Evolutionary conservation across 345 rosid species (phyloP).

Genomic region (Ceriops zippeliana): DNA sequence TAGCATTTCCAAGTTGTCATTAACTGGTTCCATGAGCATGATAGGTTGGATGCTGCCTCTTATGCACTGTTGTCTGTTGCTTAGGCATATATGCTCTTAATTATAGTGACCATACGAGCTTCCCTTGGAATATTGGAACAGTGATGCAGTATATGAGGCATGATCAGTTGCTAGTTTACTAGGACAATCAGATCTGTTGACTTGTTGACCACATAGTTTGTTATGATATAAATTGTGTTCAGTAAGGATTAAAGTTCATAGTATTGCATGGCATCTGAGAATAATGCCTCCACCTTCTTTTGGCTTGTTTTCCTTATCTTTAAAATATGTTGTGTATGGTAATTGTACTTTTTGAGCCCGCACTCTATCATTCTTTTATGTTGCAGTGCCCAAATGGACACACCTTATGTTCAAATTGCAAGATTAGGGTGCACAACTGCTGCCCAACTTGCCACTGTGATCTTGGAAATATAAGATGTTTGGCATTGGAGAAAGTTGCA

Average conservation of each 20-base stretch:
- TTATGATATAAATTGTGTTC: not conserved
- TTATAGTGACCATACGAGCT: no score
- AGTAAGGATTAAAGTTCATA: not conserved
- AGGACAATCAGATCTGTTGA: not conserved
- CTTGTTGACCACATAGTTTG: not conserved
- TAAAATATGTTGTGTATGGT: not conserved
- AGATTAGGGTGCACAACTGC: constrained; percentile 51
- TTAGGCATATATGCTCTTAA: no score
- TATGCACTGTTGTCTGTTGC: no score
- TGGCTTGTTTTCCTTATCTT: no score
- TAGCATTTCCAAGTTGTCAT: no score
- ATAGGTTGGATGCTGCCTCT: no score
- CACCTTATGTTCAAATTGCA: constrained; percentile 52
- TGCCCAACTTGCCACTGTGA: constrained; percentile 52
- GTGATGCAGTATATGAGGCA: no score
- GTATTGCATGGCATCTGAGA: not conserved
- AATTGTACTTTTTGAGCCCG: not conserved
- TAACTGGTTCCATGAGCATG: no score
- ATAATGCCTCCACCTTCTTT: no score
- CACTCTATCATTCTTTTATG: constrained; percentile 1
- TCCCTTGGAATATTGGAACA: no score
- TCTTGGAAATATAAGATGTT: constrained; percentile 61
- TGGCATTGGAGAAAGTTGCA: constrained; percentile 62
- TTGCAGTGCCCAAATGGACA: constrained; percentile 64
- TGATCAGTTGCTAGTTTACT: no score